Base-by-base conservation (phyloP, 164 flowering plant genomes). In the Kingdonia uniflora region DNA sequence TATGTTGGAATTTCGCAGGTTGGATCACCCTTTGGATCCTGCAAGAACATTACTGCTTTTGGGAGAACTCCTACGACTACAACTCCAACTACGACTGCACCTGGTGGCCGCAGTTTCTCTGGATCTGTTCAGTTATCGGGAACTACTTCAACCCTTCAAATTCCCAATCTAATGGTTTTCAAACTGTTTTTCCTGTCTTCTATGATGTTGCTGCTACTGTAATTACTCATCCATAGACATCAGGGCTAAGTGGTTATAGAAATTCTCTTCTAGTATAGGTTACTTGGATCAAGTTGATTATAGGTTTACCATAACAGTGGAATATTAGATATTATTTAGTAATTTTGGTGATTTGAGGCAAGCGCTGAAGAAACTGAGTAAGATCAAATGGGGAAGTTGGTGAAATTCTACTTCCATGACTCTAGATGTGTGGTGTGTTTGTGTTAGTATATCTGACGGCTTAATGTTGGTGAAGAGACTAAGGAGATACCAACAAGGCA, bases 71-170 rank as follows among this genome's bases (percentile, higher is more conserved):
- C 82, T 42, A 69, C 48, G 35, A 29, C 8, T 57, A 64, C 62
- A 52, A 68, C 71, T 48, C 67, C 82, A 22, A 47, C 48, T 26
- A 4, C 75, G 19, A 38, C 33, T 4, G 14, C 67, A 19, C 68
- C 26, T 49, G 35, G 63, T 26, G 60, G 60, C 14, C 85, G 87
- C 58, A 79, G 78, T 60, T 80, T 74, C 71, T 69, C 85, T 3
- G 99, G 96, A 54, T 74, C 85, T 22, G 82, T 86, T 54, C 96
- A 88, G 65, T 70, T 92, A 56, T 61, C 79, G 23, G 79, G 75
- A 63, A 74, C 78, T 67, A 60, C 80, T 57, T 69, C 87, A 50
- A 39, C 60, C 33, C 48, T 52, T 55, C 58, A 64, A 43, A 53
- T 59, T 56, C 66, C 65, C 12, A 54, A 53, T 54, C 42, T 44